A percentile compares a stretch with the other conserved stretches of the same genome.
These are phyloP conservation scores for Vigna nakashimae DNA, from an alignment of 306 rosid genomes.

Conservation along the genomic window DNA sequence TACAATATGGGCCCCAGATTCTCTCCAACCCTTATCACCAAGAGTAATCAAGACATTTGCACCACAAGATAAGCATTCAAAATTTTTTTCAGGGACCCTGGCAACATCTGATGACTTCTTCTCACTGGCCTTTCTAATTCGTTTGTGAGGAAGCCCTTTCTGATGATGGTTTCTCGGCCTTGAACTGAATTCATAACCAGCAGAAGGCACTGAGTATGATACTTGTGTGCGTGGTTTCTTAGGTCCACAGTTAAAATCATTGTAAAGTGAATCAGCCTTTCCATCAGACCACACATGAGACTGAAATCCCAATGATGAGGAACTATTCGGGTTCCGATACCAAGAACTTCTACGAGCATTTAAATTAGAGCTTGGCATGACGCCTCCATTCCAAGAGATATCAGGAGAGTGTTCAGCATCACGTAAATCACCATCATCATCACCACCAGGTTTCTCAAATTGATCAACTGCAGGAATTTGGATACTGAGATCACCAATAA, in stretches of 20 bases:
- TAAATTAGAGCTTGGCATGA: slow-evolving; percentile 72
- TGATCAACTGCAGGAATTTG: slow-evolving; percentile 69
- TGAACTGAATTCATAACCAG: slow-evolving; percentile 66
- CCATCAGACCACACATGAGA: slow-evolving; percentile 82
- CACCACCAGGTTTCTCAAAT: slow-evolving; percentile 58
- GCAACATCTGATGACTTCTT: slow-evolving; percentile 70
- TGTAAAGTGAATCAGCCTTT: slow-evolving; percentile 64
- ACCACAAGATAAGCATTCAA: slow-evolving; percentile 75
- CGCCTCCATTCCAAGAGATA: slow-evolving; percentile 61
- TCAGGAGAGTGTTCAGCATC: slow-evolving; percentile 63
- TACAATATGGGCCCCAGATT: slow-evolving; percentile 71
- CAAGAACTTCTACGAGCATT: slow-evolving; percentile 89
- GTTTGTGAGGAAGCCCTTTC: slow-evolving; percentile 73
- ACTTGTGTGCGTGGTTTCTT: slow-evolving; percentile 95
- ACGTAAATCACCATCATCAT: slow-evolving; percentile 58
- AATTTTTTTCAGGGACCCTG: slow-evolving; percentile 65
- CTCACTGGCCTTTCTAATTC: slow-evolving; percentile 84
- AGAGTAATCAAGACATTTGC: slow-evolving; percentile 79
- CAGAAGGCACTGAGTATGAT: slow-evolving; percentile 77
- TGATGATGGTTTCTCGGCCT: slow-evolving; percentile 60
- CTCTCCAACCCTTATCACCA: slow-evolving; percentile 93
- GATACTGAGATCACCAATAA: slow-evolving; percentile 59
- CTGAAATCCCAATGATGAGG: slow-evolving; percentile 61
- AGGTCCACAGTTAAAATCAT: slow-evolving; percentile 81
- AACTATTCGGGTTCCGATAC: slow-evolving; percentile 65